These are phyloP conservation scores for Cephalotrichum gorgonifer DNA, from an alignment of 2,329 filamentous ascomycete species.

Conservation along the genomic window DNA sequence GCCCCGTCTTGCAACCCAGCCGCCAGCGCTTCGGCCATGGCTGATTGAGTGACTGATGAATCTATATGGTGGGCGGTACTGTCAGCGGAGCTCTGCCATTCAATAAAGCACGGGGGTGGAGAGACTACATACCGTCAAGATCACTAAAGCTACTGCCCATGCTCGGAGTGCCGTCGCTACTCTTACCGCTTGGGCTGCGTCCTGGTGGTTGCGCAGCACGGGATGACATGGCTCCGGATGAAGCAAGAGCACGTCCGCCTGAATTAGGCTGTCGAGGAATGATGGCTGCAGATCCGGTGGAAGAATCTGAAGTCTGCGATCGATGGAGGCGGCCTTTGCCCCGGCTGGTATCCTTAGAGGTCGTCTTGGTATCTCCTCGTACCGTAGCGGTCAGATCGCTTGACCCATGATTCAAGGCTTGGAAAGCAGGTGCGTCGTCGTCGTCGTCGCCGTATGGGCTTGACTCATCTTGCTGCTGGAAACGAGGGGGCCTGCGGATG, in stretches of 20 bases:
- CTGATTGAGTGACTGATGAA: slow-evolving; percentile 70
- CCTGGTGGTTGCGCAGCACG: slow-evolving; percentile 47
- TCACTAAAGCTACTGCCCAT: slow-evolving; percentile 85
- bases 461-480: slow-evolving; percentile 22
- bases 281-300: slow-evolving; percentile 39
- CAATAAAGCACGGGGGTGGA: slow-evolving; percentile 1
- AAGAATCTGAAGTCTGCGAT: slow-evolving; percentile 54
- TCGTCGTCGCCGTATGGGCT: slow-evolving; percentile 42
- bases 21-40: slow-evolving; percentile 66
- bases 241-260: slow-evolving; percentile 22
- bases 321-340: slow-evolving; percentile 27
- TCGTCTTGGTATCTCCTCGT: slow-evolving; percentile 26
- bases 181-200: slow-evolving; percentile 39
- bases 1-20: slow-evolving; percentile 58
- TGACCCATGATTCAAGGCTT: slow-evolving; percentile 30
- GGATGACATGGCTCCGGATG: slow-evolving; percentile 42
- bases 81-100: neutral
- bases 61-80: slow-evolving; percentile 47
- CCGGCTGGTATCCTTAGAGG: slow-evolving; percentile 6
- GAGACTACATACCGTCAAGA: slow-evolving; percentile 52
- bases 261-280: slow-evolving; percentile 18
- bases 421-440: slow-evolving; percentile 47
- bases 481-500: slow-evolving; percentile 47
- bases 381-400: slow-evolving; percentile 44
- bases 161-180: slow-evolving; percentile 64